These are phyloP conservation scores for Trametes elegans DNA, from an alignment of 768 basidiomycete genomes.

Conservation along the genomic window DNA sequence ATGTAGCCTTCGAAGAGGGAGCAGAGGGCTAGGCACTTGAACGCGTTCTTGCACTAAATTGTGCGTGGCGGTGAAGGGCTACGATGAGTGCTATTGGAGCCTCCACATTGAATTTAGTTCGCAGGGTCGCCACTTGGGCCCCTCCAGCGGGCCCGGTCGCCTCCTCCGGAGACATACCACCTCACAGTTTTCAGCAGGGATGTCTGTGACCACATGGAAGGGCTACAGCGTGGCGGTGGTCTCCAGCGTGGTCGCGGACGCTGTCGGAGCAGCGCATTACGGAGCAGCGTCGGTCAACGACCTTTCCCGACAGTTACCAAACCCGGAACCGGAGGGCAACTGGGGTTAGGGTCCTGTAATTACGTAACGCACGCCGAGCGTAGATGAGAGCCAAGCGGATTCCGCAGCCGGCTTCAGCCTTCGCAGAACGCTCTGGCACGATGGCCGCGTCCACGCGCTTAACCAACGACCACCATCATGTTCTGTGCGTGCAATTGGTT, in stretches of 20 bases:
- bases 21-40: not conserved
- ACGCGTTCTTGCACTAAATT: not conserved
- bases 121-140: not conserved
- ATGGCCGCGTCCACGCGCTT: not conserved
- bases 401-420: slow-evolving; percentile 11
- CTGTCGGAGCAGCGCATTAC: not conserved
- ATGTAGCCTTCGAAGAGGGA: not conserved
- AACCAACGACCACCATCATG: slow-evolving; percentile 18
- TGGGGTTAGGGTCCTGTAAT: not conserved
- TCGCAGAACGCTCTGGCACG: not conserved
- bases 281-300: not conserved
- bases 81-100: not conserved
- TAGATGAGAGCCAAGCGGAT: slow-evolving; percentile 1
- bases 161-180: slow-evolving; percentile 6
- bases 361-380: slow-evolving; percentile 5
- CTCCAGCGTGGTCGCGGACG: too few species aligned
- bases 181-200: not conserved
- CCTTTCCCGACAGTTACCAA: not conserved
- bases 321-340: not conserved
- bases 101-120: not conserved
- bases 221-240: too few species aligned
- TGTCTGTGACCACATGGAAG: too few species aligned
- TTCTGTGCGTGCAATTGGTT: slow-evolving; percentile 29
- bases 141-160: not conserved
- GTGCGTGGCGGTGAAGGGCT: slow-evolving; percentile 5